Conservation (phyloP, 345 rosid genomes). For the Populus davidiana region DNA sequence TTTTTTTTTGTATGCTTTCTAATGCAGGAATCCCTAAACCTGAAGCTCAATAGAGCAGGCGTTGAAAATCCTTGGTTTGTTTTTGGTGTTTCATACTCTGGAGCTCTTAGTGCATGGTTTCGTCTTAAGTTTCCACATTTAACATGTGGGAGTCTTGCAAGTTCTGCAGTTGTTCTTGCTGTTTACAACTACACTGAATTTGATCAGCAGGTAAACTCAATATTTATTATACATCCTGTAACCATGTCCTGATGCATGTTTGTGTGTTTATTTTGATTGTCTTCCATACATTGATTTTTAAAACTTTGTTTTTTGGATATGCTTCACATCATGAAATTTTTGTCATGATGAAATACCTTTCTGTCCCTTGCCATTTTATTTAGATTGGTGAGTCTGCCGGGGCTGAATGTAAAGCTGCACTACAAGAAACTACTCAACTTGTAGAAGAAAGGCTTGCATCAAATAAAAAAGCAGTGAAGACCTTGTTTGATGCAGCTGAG, state of each 20-base stretch:
- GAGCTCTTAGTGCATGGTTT: slow-evolving; percentile 98
- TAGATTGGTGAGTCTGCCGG: slow-evolving; percentile 92
- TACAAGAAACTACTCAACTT: slow-evolving; percentile 68
- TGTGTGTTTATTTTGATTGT: neutral
- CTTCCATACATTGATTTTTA: too few relatives aligned
- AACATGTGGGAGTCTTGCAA: slow-evolving; percentile 95
- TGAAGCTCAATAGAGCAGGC: slow-evolving; percentile 51
- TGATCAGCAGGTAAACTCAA: slow-evolving; percentile 66
- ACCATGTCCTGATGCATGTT: slow-evolving; percentile 1
- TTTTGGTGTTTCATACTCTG: slow-evolving; percentile 80
- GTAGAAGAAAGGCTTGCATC: slow-evolving; percentile 62
- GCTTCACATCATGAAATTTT: neutral
- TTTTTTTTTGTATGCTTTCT: too few relatives aligned
- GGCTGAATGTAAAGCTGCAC: slow-evolving; percentile 77
- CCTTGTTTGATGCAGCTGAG: slow-evolving; percentile 69
- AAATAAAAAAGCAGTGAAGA: slow-evolving; percentile 55
- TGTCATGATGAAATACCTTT: neutral
- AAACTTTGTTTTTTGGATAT: neutral
- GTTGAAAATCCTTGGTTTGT: slow-evolving; percentile 83
- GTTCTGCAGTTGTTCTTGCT: slow-evolving; percentile 94
- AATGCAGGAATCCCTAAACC: slow-evolving; percentile 58
- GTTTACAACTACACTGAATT: slow-evolving; percentile 69
- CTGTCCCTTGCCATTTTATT: neutral
- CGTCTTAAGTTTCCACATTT: slow-evolving; percentile 92
- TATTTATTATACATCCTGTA: neutral